Evolutionary conservation across 768 basidiomycete genomes (phyloP).

Genomic region (Boletus speciosus): DNA sequence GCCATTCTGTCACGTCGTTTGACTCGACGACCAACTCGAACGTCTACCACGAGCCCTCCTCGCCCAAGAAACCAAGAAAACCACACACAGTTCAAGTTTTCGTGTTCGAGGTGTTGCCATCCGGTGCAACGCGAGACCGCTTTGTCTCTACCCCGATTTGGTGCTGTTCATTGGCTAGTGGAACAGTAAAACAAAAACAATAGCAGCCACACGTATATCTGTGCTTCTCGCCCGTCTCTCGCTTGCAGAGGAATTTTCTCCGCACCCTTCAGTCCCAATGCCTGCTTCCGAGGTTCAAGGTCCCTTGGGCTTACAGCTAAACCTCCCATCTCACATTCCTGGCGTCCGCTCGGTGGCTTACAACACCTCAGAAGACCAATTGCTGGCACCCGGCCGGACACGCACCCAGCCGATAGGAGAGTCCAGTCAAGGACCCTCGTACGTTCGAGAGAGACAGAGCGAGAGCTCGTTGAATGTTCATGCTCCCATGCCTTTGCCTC

Average conservation of each 20-base stretch:
- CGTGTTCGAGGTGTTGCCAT: background rate
- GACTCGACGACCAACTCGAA: slow-evolving; percentile 7
- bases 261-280: slow-evolving; percentile 9
- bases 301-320: slow-evolving; percentile 20
- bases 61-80: background rate
- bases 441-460: slow-evolving; percentile 25
- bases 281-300: slow-evolving; percentile 22
- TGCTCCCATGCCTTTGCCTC: slow-evolving; percentile 11
- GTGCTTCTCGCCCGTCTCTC: background rate
- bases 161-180: slow-evolving; percentile 4
- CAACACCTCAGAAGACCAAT: slow-evolving; percentile 5
- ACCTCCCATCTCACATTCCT: slow-evolving; percentile 13
- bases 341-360: slow-evolving; percentile 7
- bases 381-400: slow-evolving; percentile 12
- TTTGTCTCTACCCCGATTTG: slow-evolving; percentile 21
- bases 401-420: slow-evolving; percentile 25
- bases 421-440: slow-evolving; percentile 22
- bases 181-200: slow-evolving; percentile 14
- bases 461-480: slow-evolving; percentile 14
- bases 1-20: background rate
- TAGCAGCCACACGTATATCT: slow-evolving; percentile 4
- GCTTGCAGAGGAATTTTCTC: background rate
- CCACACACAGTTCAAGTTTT: background rate
- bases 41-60: background rate
- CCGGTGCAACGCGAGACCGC: slow-evolving; percentile 1